Conservation (phyloP, 2,329 filamentous ascomycete genomes). For the Oidium heveae region DNA sequence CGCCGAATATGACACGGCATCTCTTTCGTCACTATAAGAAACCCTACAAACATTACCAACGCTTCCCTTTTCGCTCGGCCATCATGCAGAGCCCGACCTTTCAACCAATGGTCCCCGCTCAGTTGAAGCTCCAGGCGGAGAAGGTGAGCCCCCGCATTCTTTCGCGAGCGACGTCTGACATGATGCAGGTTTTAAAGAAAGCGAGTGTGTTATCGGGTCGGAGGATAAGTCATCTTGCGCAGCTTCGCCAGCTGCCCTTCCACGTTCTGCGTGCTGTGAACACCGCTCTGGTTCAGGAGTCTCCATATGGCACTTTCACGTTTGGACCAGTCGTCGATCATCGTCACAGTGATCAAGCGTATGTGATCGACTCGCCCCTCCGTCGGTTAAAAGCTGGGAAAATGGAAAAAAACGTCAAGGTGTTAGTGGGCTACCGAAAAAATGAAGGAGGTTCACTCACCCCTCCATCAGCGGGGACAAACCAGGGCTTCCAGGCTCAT, state of each 20-base stretch:
- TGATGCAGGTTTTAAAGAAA: not conserved
- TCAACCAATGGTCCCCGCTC: not conserved
- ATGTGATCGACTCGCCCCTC: not conserved
- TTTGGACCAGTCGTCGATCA: not conserved
- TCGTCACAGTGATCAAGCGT: not conserved
- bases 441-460: not conserved
- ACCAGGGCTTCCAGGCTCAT: not conserved
- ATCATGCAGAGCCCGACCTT: slow-evolving; percentile 12
- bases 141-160: no score
- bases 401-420: not conserved
- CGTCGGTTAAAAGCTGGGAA: not conserved
- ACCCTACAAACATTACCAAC: no score
- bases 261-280: not conserved
- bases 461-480: not conserved
- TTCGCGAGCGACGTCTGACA: not conserved
- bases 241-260: not conserved
- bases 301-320: not conserved
- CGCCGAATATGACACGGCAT: no score
- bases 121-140: no score
- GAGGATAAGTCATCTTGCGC: not conserved
- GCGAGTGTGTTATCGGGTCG: slow-evolving; percentile 6
- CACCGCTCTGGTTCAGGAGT: not conserved
- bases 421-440: not conserved
- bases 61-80: slow-evolving; percentile 18
- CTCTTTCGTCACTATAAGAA: no score